Conservation (phyloP, 352 stramenopile species). For the Pythium biforme region DNA sequence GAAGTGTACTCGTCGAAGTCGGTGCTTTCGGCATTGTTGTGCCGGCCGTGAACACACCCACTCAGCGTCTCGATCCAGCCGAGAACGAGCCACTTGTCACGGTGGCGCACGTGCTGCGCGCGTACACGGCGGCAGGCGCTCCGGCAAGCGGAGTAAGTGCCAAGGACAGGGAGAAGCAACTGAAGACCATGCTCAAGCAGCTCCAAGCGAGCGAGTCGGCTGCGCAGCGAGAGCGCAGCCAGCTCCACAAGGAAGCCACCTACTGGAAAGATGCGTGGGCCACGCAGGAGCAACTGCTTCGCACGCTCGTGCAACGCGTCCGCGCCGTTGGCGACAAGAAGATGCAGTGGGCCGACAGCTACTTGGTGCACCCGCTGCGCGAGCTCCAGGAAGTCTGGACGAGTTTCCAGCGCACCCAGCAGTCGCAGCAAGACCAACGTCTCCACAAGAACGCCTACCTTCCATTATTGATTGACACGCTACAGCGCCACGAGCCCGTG, state of each 20-base stretch:
- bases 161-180: slow-evolving; percentile 26
- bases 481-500: slow-evolving; percentile 18
- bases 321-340: slow-evolving; percentile 25
- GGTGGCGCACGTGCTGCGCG: slow-evolving; percentile 13
- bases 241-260: slow-evolving; percentile 3
- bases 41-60: neutral
- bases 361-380: slow-evolving; percentile 17
- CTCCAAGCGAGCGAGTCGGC: slow-evolving; percentile 21
- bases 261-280: slow-evolving; percentile 28
- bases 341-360: slow-evolving; percentile 22
- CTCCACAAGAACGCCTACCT: slow-evolving; percentile 31
- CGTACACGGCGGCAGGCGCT: slow-evolving; percentile 4
- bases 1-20: slow-evolving; percentile 12
- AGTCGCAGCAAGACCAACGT: slow-evolving; percentile 18
- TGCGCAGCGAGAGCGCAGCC: neutral
- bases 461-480: slow-evolving; percentile 26
- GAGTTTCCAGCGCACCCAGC: slow-evolving; percentile 19
- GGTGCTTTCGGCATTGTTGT: slow-evolving; percentile 25
- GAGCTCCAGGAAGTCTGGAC: slow-evolving; percentile 26
- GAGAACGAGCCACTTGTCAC: slow-evolving; percentile 5
- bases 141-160: slow-evolving; percentile 12
- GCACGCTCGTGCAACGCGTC: slow-evolving; percentile 20
- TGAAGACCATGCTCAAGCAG: slow-evolving; percentile 28
- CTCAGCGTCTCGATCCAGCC: neutral
- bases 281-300: slow-evolving; percentile 20